Base-by-base conservation (phyloP, 2,329 filamentous ascomycete species). In the Colletotrichum neosansevieriae region DNA sequence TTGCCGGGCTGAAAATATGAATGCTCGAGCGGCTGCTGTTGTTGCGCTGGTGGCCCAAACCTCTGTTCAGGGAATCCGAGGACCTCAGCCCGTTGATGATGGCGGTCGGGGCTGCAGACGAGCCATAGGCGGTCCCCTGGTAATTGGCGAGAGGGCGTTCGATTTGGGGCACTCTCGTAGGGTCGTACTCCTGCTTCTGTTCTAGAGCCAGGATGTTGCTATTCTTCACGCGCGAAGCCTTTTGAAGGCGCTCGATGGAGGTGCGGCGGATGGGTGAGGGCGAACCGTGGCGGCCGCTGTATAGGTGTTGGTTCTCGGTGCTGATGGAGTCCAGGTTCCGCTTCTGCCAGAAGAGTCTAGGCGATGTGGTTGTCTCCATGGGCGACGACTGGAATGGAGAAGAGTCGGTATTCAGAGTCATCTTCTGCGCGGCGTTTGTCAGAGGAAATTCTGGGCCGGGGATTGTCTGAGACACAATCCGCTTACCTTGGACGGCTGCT, bases 191-290 rank as follows among this genome's bases (percentile, higher is more conserved):
- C 78, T 94, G 89, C 81, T 94, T 94, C 77, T 94, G 92, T 81
- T 98, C 94, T 63, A 94, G 91, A 47, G 94, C 94, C 78, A 97
- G 93, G 86, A 98, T 98, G 82, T 91, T 97, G 86, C 95, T 98
- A 83, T 97, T 98, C 86, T 95, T 97, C 75, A 99, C 96, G 69
- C 96, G 92, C 63, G 95, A 97, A 36, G 94, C 94, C 78, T 91
- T 93, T 82, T 98, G 97, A 68, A 99, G 86, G 76, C 94, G 94
- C 86, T 99, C 96, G 73, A 99, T 94, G 17, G 95, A 98, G 51
- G 93, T 93, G 76, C 95, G 91, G 75, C 93, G 92, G 66, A 89
- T 91, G 21, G 93, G 90, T 51, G 91, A 91, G 7, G 91, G 88
- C 11, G 92, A 89, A 49, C 86, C 84, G 34, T 82, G 79, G 58